phyloP scores from a whole-genome alignment of 2,329 filamentous ascomycete species.

The Lasiodiplodia citricola region DNA sequence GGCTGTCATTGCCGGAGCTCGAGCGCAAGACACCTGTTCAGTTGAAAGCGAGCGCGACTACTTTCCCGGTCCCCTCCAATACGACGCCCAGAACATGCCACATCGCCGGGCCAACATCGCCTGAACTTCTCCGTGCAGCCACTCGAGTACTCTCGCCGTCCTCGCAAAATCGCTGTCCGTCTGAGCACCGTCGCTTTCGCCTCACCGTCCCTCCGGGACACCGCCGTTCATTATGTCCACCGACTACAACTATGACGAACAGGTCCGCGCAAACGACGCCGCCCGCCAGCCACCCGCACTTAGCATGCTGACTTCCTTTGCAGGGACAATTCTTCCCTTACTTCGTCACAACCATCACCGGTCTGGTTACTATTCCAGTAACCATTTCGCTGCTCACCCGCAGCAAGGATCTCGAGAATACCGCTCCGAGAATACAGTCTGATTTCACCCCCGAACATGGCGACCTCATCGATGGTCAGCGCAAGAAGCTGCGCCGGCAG shows the following conservation, averaged over 20 bases:
- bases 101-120: slow-evolving; percentile 4
- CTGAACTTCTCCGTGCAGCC: not conserved
- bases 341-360: slow-evolving; percentile 91
- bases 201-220: slow-evolving; percentile 25
- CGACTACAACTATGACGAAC: slow-evolving; percentile 98
- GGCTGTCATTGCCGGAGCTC: slow-evolving; percentile 13
- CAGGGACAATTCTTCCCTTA: slow-evolving; percentile 98
- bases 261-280: slow-evolving; percentile 59
- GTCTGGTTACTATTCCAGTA: slow-evolving; percentile 85
- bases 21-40: slow-evolving; percentile 28
- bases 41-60: slow-evolving; percentile 14
- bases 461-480: slow-evolving; percentile 80
- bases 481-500: slow-evolving; percentile 85
- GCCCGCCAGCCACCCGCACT: not conserved
- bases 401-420: slow-evolving; percentile 77
- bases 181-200: slow-evolving; percentile 17
- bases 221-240: slow-evolving; percentile 71
- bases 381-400: slow-evolving; percentile 87
- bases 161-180: not conserved
- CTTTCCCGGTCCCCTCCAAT: slow-evolving; percentile 7
- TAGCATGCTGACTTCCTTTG: slow-evolving; percentile 29
- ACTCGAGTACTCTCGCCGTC: not conserved
- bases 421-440: slow-evolving; percentile 80
- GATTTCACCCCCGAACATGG: slow-evolving; percentile 82
- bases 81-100: slow-evolving; percentile 17